These are phyloP conservation scores for Arabidopsis lyrata DNA, from an alignment of 441 rosid genomes.

Conservation along the genomic window DNA sequence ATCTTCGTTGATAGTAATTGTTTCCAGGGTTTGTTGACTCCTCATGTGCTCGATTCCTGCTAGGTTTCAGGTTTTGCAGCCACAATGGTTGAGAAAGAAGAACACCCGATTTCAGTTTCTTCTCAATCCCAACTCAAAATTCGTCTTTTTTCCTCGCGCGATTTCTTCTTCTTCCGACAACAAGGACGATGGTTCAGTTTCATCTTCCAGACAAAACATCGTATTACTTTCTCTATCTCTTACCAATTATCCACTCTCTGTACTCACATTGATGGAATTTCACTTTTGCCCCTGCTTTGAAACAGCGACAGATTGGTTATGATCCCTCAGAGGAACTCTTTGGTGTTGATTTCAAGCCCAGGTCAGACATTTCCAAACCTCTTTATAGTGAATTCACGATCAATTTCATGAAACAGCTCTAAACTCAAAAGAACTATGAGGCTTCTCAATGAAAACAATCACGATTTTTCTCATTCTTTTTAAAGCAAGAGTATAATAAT, in stretches of 20 bases:
- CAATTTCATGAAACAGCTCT: background rate
- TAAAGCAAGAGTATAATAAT: background rate
- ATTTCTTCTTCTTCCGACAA: constrained; percentile 52
- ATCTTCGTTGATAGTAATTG: background rate
- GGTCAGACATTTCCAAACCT: constrained; percentile 43
- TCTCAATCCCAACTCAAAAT: constrained; percentile 42
- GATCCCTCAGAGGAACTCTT: constrained; percentile 85
- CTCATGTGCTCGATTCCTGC: constrained; percentile 52
- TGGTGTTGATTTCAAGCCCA: constrained; percentile 64
- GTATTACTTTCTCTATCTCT: constrained; percentile 38
- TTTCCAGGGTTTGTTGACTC: background rate
- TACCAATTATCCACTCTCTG: background rate
- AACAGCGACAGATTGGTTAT: constrained; percentile 60
- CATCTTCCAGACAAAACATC: constrained; percentile 56
- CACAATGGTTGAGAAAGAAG: constrained; percentile 50
- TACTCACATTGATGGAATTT: constrained; percentile 7
- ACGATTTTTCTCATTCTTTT: background rate
- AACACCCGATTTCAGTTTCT: constrained; percentile 32
- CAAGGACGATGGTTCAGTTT: constrained; percentile 50
- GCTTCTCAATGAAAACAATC: background rate
- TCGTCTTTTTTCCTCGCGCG: constrained; percentile 47
- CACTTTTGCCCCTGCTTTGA: constrained; percentile 22
- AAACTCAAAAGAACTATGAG: background rate
- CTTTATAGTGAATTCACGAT: background rate
- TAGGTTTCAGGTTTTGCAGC: constrained; percentile 44